Evolutionary conservation across 164 flowering plant genomes (phyloP), one percentile per base, ranked within the genome.

Genomic region (Piper betle): DNA sequence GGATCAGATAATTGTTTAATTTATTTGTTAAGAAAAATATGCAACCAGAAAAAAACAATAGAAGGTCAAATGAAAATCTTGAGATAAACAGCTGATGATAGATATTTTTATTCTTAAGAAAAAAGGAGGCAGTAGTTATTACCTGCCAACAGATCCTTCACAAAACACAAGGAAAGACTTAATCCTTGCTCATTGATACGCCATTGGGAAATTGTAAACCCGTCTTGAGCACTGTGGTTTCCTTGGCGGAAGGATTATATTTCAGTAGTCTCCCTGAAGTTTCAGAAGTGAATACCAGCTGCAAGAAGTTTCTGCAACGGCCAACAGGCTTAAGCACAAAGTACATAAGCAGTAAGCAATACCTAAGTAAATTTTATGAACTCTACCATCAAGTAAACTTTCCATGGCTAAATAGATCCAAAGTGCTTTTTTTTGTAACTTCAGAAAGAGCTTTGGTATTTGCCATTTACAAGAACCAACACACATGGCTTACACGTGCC

Each of bases 141-240:
- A 69, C 96, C 85, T 78, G 77, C 98, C 96, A 54, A 68, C 17
- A 52, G 82, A 52, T 56, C 86, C 84, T 62, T 87, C 96, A 69
- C 83, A 80, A 65, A 85, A 83, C 40, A 86, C 69, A 54, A 89
- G 76, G 79, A 81, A 89, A 10, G 89, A 79, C 11, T 80, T 72
- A 62, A n/a, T 89, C 96, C 79, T 86, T 86, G 83, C 96, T 89
- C 64, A 89, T 48, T 52, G 93, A 81, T 52, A 86, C 62, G 10
- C 96, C 96, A 74, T 89, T 89, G 1, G 96, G 91, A 65, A 91
- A 91, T 50, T 79, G 93, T 53, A 88, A 68, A 62, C 79, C 71
- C 61, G 72, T 71, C 59, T 77, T 33, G 46, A 92, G 85, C 43
- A 88, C 96, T 25, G 79, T 81, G 38, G 91, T 84, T 70, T 88